Conservation (phyloP, 1,284 basidiomycete species). For the Cryptococcus amylolentus region DNA sequence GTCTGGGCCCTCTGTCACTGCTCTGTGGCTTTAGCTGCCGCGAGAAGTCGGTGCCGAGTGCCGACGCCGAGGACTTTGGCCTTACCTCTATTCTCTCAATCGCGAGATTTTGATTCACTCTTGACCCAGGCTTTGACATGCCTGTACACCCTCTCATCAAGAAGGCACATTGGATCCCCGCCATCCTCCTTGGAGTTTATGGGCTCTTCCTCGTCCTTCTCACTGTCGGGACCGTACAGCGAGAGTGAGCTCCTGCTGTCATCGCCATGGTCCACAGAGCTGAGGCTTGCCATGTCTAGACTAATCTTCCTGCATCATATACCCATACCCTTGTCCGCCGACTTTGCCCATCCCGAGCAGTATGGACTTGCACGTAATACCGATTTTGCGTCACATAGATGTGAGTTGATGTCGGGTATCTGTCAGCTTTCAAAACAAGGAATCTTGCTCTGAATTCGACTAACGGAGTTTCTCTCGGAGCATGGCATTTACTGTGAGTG, state of each 20-base stretch:
- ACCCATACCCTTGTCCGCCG: slow-evolving; percentile 61
- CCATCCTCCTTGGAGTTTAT: slow-evolving; percentile 57
- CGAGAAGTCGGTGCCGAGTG: no score
- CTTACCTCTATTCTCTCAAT: no score
- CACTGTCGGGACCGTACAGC: slow-evolving; percentile 63
- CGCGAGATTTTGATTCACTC: no score
- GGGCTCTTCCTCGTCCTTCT: slow-evolving; percentile 57
- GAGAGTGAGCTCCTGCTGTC: slow-evolving; percentile 58
- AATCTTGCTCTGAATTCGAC: slow-evolving; percentile 67
- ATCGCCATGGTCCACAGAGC: not conserved
- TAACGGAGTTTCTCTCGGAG: slow-evolving; percentile 76
- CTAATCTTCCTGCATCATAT: slow-evolving; percentile 66
- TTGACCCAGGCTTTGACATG: no score
- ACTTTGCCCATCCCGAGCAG: slow-evolving; percentile 65
- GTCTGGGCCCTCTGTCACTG: no score
- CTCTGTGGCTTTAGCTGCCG: no score
- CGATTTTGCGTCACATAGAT: not conserved
- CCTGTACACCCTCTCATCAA: not conserved
- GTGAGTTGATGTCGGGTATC: not conserved
- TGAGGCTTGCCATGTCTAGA: slow-evolving; percentile 35
- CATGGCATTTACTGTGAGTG: slow-evolving; percentile 76
- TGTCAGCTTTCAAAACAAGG: slow-evolving; percentile 70
- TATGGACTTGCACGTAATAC: slow-evolving; percentile 78
- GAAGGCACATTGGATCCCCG: slow-evolving; percentile 2
- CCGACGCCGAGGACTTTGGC: no score